Base-by-base conservation (phyloP, 129 eudicot genomes). In the Cynara cardunculus region DNA sequence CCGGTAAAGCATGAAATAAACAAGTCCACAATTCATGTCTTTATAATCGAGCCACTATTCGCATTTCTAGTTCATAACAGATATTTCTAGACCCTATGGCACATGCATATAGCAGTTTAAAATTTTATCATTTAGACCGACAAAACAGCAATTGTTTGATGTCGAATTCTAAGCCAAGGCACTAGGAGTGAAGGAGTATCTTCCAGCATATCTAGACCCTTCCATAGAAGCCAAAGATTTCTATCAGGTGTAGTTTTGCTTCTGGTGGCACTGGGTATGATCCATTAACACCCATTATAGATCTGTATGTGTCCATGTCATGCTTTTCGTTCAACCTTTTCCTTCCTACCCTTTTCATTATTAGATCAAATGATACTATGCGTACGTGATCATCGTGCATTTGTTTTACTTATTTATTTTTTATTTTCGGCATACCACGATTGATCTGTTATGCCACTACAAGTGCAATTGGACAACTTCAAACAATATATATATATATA, bases 171-270 rank as follows among this genome's bases (percentile, higher is more conserved):
- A 85, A 88, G 91, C 84, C 30, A 70, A 73, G 46, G 87, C 82
- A 76, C 14, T 90, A n/a, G 91, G 91, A 18, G 78, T 90, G 2
- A 86, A 74, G 66, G 87, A 86, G 24, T 24, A 78, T 8, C 31
- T 90, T 59, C 94, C 94, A 35, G 91, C 94, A 44, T 90, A 88
- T 62, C 72, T 83, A 18, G 90, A 88, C 66, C 82, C 90, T 1
- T 77, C 79, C 31, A 3, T 88, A 69, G 46, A 46, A 44, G 31
- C 61, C 26, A 14, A 84, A 10, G 88, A 90, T 69, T 90, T 8
- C 68, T 13, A 2, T 83, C 85, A 2, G 94, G 94, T 14, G 94
- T 90, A 90, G 91, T 80, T 90, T 90, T 82, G 94, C 94, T 27
- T 90, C 94, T 0, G 91, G 91, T 8, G 94, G 84, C 18, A 13